Evolutionary conservation across 495 filamentous ascomycete genomes (phyloP).

Genomic region (Parmelia sp.): DNA sequence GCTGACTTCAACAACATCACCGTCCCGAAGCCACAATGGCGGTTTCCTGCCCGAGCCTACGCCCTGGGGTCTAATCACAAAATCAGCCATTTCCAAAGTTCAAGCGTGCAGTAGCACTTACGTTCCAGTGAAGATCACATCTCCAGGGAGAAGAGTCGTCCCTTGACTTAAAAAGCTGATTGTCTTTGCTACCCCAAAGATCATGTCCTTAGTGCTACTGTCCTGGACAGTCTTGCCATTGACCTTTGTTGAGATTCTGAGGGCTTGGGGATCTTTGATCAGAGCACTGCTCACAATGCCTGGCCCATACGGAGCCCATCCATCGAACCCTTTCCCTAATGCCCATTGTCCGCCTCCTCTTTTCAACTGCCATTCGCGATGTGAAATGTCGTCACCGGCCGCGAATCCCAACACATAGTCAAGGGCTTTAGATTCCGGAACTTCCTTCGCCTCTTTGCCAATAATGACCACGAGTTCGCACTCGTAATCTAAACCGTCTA

Average conservation of each 20-base stretch:
- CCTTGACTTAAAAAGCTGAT: slow-evolving; percentile 71
- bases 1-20: slow-evolving; percentile 69
- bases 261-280: slow-evolving; percentile 61
- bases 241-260: slow-evolving; percentile 60
- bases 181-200: slow-evolving; percentile 68
- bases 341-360: slow-evolving; percentile 76
- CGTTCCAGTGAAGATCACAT: slow-evolving; percentile 83
- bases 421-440: slow-evolving; percentile 60
- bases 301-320: slow-evolving; percentile 82
- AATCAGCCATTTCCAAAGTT: slow-evolving; percentile 14
- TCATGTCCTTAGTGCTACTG: slow-evolving; percentile 71
- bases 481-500: slow-evolving; percentile 71
- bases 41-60: slow-evolving; percentile 74
- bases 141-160: slow-evolving; percentile 70
- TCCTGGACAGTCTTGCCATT: slow-evolving; percentile 71
- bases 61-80: slow-evolving; percentile 53
- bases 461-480: slow-evolving; percentile 77
- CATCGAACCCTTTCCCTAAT: slow-evolving; percentile 79
- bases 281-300: slow-evolving; percentile 64
- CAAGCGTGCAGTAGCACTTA: slow-evolving; percentile 37
- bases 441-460: slow-evolving; percentile 61
- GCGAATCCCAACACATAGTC: slow-evolving; percentile 75
- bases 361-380: slow-evolving; percentile 78
- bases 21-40: slow-evolving; percentile 69
- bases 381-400: slow-evolving; percentile 76